Base-by-base conservation (phyloP, 768 basidiomycete genomes). In the Thelephora aurantiotincta region DNA sequence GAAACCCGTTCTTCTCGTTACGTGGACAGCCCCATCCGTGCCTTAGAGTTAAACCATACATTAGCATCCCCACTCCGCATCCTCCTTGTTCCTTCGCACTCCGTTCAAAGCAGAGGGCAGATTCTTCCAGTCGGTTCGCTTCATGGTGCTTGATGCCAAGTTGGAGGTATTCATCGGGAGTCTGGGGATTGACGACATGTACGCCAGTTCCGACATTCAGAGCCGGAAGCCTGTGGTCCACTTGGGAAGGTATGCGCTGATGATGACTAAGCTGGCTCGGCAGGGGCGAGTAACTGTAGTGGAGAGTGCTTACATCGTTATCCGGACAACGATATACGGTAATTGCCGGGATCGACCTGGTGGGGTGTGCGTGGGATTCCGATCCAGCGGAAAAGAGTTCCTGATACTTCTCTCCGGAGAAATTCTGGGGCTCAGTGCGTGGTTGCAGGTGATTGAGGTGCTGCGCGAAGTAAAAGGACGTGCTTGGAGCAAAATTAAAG, bases 1-100 rank as follows among this genome's bases (percentile, higher is more conserved):
- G 75, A 64, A 92, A 93, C 7, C 78, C 90, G 35, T 68, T 63
- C 60, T 72, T 76, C 61, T 91, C 87, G 55, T 89, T 78, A 71
- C 83, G 80, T 58, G 71, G 65, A 53, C 80, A 78, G 2, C 90
- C 91, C 90, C 91, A 94, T 1, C 89, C 90, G 59, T 90, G 86
- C 45, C 90, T 69, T 56, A 91, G 65, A 26, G 87, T 69, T 36
- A 94, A 65, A 0, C 90, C 91, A 74, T 84, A 92, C 85, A 94
- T 89, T 50, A 93, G 63, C 88, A 91, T 92, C 14, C 91, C 91
- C 3, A 88, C 78, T 1, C 82, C 82, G 57, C 84, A 90, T 1
- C 88, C 91, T 1, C 89, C 89, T 45, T 70, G 65, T 51, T 75
- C 67, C 46, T 68, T 84, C 11, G 87, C 87, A 42, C 80, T 77